Evolutionary conservation across 2,329 filamentous ascomycete species (phyloP), one percentile per base, ranked within the genome.

Genomic region (Grosmannia clavigera): DNA sequence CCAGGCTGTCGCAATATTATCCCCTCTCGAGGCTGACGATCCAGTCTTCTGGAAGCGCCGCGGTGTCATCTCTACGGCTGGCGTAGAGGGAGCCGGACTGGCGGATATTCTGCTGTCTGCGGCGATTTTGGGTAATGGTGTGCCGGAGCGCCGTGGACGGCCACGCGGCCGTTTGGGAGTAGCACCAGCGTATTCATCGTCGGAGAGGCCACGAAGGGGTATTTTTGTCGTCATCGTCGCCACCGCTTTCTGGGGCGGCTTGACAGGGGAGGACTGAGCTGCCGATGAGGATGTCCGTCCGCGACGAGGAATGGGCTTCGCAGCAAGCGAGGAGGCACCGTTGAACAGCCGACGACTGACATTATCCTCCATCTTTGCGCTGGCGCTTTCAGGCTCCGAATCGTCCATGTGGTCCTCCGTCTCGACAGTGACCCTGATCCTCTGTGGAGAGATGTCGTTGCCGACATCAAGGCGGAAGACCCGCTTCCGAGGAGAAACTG

Each of bases 401-500:
- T 58, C 31, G 4, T 12, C 48, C 33, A 14, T 12, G n/a, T 53
- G 19, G 51, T 71, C 66, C 1, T 78, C 76, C 2, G 79, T 76
- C 68, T 83, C 80, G 58, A 82, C 79, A 11, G 81, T 83, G 58
- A 82, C 79, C 53, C 75, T 72, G 52, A 83, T 72, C 61, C 74
- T 76, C 67, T 82, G 78, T 3, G 80, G 79, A 55, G 78, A 75
- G 54, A 68, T 68, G 46, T 73, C 72, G 64, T 78, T 72, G 55
- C 80, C 80, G 31, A 81, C 78, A 63, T 82, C 78, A 40, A 83
- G 75, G 68, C 81, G 76, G 63, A 82, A 82, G 53, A 73, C 81
- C 66, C 78, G 80, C 70, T 81, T 83, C 56, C 79, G 73, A 48
- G 81, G 80, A 51, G 81, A 82, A 19, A 57, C 59, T 12, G 60